Base-by-base conservation (phyloP, 495 filamentous ascomycete genomes). In the Tetracladium marchalianum region DNA sequence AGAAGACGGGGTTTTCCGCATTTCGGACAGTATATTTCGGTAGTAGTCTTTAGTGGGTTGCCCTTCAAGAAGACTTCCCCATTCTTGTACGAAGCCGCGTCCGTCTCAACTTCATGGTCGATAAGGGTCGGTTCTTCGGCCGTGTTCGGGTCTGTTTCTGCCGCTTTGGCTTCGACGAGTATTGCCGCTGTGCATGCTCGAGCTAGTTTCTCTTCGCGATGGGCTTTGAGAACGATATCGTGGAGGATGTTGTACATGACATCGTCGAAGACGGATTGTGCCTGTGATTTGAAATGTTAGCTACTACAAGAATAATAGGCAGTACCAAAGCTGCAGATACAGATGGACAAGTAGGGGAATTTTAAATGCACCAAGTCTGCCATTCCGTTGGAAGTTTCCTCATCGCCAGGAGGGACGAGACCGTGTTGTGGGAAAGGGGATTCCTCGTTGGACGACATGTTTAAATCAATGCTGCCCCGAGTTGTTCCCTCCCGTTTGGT, bases 111-210 rank as follows among this genome's bases (percentile, higher is more conserved):
- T 36, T 77, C 57, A 39, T 45, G 45, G 12, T 36, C 19, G 2
- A 36, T 31, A 5, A 44, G 37, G 32, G 58, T 49, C 9, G 46
- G 41, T 11, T 63, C 66, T 13, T 60, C 59, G 7, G 60, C 46
- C 36, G 69, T 64, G 19, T 66, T 63, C 41, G 69, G 58, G 43
- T 62, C 66, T 10, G 39, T 44, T 52, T 35, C 45, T 50, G 15
- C 63, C 59, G 52, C 54, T 40, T 39, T 41, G 62, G 84, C 81
- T 63, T 83, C 71, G 52, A 83, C 79, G 40, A 78, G 62, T 33
- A 84, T 79, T 39, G 85, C 84, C 11, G 85, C 85, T 34, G 85
- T 84, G 36, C 72, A 69, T 60, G 80, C 83, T 45, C 84, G 80
- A 35, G 78, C 75, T 43, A 78, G 74, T 61, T 85, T 85, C 62